Percentiles rank a stretch among this genome's conserved stretches.
These are phyloP conservation scores for Entonaema liquescens DNA, from an alignment of 495 filamentous ascomycete genomes.

Conservation along the genomic window DNA sequence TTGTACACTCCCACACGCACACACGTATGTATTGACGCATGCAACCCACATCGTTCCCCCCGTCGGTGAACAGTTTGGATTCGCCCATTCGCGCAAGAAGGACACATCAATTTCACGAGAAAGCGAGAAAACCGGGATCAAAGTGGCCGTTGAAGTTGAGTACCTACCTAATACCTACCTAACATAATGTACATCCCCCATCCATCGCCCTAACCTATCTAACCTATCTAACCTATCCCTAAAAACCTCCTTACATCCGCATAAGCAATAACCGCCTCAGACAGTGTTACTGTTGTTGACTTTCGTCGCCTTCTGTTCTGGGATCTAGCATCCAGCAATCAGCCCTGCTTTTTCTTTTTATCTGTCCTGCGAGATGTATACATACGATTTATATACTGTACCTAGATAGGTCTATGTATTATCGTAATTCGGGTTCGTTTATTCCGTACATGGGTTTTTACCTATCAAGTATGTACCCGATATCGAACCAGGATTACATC, in stretches of 20 bases:
- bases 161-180: neutral
- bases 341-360: neutral
- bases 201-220: neutral
- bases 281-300: neutral
- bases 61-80: constrained; percentile 31
- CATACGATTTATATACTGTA: neutral
- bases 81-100: neutral
- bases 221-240: neutral
- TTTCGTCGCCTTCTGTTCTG: constrained; percentile 21
- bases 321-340: neutral
- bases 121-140: constrained; percentile 25
- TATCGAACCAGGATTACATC: neutral
- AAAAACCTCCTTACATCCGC: neutral
- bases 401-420: neutral
- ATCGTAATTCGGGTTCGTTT: neutral
- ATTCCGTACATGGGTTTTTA: too few relatives aligned
- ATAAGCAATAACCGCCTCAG: neutral
- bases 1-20: constrained; percentile 22
- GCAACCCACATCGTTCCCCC: constrained; percentile 22
- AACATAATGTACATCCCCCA: constrained; percentile 2
- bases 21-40: constrained; percentile 14
- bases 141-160: neutral
- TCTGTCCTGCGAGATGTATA: neutral
- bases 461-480: neutral
- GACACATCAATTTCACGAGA: neutral